A percentile compares a stretch with the other conserved stretches of the same genome.
Conservation (phyloP, 768 basidiomycete genomes). For the Hygrophorus pudorinus region DNA sequence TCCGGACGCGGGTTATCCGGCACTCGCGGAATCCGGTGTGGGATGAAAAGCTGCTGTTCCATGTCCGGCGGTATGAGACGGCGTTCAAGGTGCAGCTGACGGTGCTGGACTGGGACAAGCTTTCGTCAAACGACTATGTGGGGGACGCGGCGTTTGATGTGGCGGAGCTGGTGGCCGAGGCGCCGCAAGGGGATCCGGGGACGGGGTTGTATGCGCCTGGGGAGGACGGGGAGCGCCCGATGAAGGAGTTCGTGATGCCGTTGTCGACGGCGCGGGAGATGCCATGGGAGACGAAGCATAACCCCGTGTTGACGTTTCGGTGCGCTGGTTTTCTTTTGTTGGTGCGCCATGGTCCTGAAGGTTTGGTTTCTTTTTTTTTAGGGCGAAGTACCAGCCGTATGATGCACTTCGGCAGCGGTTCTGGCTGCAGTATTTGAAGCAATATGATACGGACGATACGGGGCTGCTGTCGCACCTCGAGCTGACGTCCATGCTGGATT, state of each 20-base stretch:
- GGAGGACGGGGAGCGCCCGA: conserved; percentile 47
- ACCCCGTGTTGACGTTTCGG: conserved; percentile 62
- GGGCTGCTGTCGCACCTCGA: conserved; percentile 70
- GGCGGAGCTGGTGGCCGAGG: conserved; percentile 53
- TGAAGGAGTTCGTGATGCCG: conserved; percentile 65
- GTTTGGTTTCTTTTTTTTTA: too few relatives aligned
- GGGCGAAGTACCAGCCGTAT: conserved; percentile 94
- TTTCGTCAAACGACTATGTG: conserved; percentile 80
- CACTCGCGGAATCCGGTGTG: conserved; percentile 79
- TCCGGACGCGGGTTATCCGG: conserved; percentile 82
- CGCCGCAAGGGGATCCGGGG: conserved; percentile 52
- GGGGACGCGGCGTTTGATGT: conserved; percentile 72
- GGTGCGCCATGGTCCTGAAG: not conserved
- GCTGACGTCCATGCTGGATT: conserved; percentile 91
- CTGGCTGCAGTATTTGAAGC: conserved; percentile 81
- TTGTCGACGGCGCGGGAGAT: conserved; percentile 52
- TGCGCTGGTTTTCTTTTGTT: conserved; percentile 17
- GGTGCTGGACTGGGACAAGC: conserved; percentile 96
- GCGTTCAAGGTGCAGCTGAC: conserved; percentile 69
- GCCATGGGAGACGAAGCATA: conserved; percentile 64
- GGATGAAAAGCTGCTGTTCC: conserved; percentile 95
- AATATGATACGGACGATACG: conserved; percentile 87
- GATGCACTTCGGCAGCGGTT: conserved; percentile 82
- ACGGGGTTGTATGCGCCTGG: conserved; percentile 46
- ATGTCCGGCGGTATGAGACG: conserved; percentile 82